phyloP scores from a whole-genome alignment of 1,139 yeast genomes.

The Geotrichum histeridarum region DNA sequence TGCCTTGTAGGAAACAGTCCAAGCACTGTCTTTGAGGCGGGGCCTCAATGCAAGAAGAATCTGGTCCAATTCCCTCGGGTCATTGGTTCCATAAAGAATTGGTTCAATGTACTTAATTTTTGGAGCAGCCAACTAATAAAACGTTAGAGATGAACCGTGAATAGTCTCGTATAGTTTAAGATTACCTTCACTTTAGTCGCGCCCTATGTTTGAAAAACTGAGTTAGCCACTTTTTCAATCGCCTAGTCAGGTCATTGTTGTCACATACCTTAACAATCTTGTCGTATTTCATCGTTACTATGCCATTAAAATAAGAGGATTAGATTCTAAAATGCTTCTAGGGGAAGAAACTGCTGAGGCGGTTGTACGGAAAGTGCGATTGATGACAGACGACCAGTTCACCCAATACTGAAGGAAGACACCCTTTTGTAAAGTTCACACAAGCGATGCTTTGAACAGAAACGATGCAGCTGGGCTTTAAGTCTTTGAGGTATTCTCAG shows the following conservation, averaged over 20 bases:
- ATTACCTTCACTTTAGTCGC: conserved; percentile 59
- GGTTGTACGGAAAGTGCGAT: no score
- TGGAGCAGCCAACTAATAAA: conserved; percentile 82
- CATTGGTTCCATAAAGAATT: conserved; percentile 69
- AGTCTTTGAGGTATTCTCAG: no score
- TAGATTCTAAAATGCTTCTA: background rate
- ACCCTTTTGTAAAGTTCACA: no score
- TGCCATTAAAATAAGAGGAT: conserved; percentile 1
- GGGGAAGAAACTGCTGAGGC: no score
- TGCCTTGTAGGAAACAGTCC: conserved; percentile 82
- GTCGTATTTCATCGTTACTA: conserved; percentile 35
- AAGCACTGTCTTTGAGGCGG: conserved; percentile 70
- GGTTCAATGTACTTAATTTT: conserved; percentile 94
- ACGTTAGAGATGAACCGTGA: background rate
- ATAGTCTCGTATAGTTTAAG: conserved; percentile 38
- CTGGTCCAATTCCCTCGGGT: conserved; percentile 55
- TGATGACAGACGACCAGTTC: no score
- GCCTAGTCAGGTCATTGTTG: no score
- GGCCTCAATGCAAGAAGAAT: conserved; percentile 59
- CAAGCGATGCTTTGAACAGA: no score
- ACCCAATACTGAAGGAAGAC: no score
- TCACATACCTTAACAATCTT: conserved; percentile 52
- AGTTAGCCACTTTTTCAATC: no score
- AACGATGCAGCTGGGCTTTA: no score
- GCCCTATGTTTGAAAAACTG: conserved; percentile 36